phyloP scores from a whole-genome alignment of 129 eudicot genomes.

The Cynara cardunculus region DNA sequence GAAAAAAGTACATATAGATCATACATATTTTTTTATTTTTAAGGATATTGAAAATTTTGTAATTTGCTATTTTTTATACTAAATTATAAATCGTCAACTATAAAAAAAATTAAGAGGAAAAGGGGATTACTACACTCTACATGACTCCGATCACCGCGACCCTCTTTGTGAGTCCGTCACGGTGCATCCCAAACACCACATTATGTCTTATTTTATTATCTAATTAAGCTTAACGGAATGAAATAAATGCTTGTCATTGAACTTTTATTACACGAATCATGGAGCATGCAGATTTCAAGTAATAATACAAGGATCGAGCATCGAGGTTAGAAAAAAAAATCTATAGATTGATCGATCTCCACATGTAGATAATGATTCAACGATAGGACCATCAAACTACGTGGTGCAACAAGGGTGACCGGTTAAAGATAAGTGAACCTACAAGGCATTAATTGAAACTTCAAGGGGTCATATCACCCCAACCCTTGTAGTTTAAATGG shows the following conservation, averaged over 20 bases:
- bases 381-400: neutral
- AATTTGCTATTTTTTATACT: neutral
- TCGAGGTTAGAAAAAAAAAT: neutral
- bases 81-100: neutral
- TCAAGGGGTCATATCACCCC: too few species aligned
- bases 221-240: neutral
- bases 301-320: neutral
- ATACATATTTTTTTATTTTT: too few species aligned
- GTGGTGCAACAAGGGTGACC: neutral
- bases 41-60: too few species aligned
- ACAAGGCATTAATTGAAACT: neutral
- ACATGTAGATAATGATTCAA: neutral
- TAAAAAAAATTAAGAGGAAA: too few species aligned
- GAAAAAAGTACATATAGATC: too few species aligned
- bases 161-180: neutral
- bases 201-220: too few species aligned
- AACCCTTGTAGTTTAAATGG: neutral
- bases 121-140: neutral
- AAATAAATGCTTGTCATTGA: neutral
- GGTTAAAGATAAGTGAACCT: neutral
- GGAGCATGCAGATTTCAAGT: neutral
- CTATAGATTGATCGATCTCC: neutral
- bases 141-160: neutral
- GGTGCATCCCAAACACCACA: neutral
- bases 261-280: neutral